Evolutionary conservation across 169 alveolate species (phyloP).

Genomic region (Eimeria acervulina): DNA sequence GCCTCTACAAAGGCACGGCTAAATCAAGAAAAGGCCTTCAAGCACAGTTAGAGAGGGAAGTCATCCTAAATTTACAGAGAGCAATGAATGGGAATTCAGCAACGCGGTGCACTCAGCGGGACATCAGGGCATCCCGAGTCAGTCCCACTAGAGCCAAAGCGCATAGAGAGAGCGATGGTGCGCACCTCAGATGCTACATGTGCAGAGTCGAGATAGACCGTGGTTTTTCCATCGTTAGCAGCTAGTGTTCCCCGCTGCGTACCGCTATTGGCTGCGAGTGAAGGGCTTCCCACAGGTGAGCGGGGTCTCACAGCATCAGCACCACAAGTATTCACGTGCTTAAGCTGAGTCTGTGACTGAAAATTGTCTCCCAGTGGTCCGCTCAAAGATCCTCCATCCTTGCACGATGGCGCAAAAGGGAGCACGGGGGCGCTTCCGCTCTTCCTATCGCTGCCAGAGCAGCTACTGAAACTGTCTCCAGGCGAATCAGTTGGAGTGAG

Average conservation of each 20-base stretch:
- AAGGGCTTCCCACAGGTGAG: slow-evolving; percentile 6
- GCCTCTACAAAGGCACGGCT: neutral
- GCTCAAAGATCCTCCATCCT: neutral
- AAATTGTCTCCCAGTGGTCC: neutral
- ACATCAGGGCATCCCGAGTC: neutral
- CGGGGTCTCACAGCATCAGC: slow-evolving; percentile 13
- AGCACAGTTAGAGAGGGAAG: neutral
- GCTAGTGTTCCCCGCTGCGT: slow-evolving; percentile 29
- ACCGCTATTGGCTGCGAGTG: slow-evolving; percentile 34
- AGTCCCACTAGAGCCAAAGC: neutral
- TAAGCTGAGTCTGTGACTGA: neutral
- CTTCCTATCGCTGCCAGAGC: slow-evolving; percentile 16
- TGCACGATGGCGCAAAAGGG: neutral
- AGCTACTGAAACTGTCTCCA: slow-evolving; percentile 13
- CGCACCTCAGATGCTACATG: slow-evolving; percentile 47
- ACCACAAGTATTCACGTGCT: neutral
- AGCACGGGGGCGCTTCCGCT: neutral
- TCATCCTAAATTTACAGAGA: neutral
- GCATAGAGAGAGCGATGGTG: neutral
- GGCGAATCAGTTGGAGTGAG: slow-evolving; percentile 40
- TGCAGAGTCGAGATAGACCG: neutral
- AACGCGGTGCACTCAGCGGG: neutral
- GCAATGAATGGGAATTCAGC: neutral
- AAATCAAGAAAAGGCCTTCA: neutral
- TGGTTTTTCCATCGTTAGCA: neutral